A percentile compares a stretch with the other conserved stretches of the same genome.
Conservation (phyloP, 2,329 filamentous ascomycete species). For the Aspergillus novofumigatus region DNA sequence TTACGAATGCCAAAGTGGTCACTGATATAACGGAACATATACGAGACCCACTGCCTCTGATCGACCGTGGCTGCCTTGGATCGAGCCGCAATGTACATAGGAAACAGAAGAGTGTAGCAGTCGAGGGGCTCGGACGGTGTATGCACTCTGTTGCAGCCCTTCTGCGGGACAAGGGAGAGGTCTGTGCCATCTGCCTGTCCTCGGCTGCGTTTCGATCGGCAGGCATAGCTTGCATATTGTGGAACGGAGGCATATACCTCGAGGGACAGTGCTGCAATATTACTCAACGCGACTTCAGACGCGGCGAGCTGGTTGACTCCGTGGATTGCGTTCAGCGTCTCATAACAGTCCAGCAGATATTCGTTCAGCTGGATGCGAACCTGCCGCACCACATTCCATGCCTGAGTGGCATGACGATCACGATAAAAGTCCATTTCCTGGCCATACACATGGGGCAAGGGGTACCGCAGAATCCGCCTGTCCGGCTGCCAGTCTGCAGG, state of each 20-base stretch:
- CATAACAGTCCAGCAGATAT: neutral
- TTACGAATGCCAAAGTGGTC: neutral
- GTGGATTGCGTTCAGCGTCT: neutral
- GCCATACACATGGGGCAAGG: neutral
- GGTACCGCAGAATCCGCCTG: neutral
- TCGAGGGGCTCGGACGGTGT: neutral
- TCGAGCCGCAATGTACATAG: neutral
- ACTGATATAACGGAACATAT: neutral
- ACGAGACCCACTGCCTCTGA: neutral
- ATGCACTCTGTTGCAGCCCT: neutral
- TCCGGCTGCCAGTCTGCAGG: neutral
- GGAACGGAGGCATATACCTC: neutral
- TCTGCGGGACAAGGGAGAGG: neutral
- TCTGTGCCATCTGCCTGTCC: neutral
- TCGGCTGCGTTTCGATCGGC: neutral
- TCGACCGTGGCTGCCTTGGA: neutral
- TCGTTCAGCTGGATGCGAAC: neutral
- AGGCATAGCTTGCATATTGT: neutral
- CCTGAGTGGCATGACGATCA: neutral
- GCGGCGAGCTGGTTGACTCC: neutral
- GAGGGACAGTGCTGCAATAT: neutral
- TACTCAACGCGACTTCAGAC: neutral
- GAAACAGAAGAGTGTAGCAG: neutral
- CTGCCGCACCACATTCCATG: neutral
- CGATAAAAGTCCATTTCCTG: neutral